These are phyloP conservation scores for Tolypocladium paradoxum DNA, from an alignment of 2,329 filamentous ascomycete genomes.

Conservation along the genomic window DNA sequence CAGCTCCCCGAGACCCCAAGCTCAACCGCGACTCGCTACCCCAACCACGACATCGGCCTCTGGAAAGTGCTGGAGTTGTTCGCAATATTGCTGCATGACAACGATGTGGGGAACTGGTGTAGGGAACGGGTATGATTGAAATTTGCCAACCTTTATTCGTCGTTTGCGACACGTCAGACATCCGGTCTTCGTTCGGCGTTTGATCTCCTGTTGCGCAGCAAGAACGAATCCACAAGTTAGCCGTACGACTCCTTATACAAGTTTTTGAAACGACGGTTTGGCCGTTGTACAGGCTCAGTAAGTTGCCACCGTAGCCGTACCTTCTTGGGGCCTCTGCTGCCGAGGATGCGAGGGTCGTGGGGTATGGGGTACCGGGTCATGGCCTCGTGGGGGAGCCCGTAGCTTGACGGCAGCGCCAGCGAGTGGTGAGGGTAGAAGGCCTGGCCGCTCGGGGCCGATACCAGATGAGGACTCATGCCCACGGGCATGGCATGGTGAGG, in stretches of 20 bases:
- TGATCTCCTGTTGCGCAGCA: constrained; percentile 39
- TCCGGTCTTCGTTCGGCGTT: constrained; percentile 52
- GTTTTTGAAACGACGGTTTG: background rate
- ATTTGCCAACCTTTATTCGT: constrained; percentile 46
- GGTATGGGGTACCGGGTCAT: constrained; percentile 35
- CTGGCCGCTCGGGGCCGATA: constrained; percentile 20
- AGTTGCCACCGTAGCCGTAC: constrained; percentile 23
- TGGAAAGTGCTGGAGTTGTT: background rate
- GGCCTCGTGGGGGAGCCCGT: constrained; percentile 33
- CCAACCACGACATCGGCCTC: background rate
- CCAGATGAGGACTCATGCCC: constrained; percentile 21
- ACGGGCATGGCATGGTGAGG: constrained; percentile 24
- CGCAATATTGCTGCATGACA: background rate
- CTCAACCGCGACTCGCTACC: background rate
- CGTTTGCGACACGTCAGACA: constrained; percentile 52
- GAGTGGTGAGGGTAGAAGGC: constrained; percentile 31
- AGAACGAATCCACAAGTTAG: background rate
- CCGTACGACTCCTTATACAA: background rate
- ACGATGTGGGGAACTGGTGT: background rate
- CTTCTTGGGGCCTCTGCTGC: constrained; percentile 45
- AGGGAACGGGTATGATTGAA: background rate
- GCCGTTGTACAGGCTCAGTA: background rate
- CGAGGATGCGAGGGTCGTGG: constrained; percentile 36
- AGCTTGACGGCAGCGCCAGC: constrained; percentile 21
- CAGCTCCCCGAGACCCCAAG: background rate